A percentile compares a stretch with the other conserved stretches of the same genome.
phyloP scores from a whole-genome alignment of 371 early-diverging fungal species.

The Mucor plumbeus region DNA sequence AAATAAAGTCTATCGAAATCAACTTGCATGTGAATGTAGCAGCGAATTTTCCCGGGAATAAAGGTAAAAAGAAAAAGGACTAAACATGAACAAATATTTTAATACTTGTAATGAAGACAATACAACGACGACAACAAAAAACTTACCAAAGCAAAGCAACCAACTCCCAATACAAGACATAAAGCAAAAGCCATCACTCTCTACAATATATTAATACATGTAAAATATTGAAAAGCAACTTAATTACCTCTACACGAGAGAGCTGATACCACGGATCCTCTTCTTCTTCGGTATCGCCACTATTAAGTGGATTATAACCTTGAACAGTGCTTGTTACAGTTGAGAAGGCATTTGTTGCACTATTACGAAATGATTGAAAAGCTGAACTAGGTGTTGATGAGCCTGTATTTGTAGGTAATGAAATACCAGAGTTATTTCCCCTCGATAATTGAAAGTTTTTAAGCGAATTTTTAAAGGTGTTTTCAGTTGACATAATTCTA shows the following conservation, averaged over 20 bases:
- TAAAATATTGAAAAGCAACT: no score
- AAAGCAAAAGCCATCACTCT: slow-evolving; percentile 56
- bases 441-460: slow-evolving; percentile 45
- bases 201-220: slow-evolving; percentile 19
- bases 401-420: slow-evolving; percentile 33
- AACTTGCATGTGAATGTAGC: slow-evolving; percentile 64
- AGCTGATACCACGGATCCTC: slow-evolving; percentile 59
- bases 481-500: slow-evolving; percentile 37
- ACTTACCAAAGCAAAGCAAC: slow-evolving; percentile 51
- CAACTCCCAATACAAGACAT: slow-evolving; percentile 53
- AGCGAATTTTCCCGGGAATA: slow-evolving; percentile 65
- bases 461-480: slow-evolving; percentile 46
- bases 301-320: slow-evolving; percentile 49
- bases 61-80: slow-evolving; percentile 56
- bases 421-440: slow-evolving; percentile 14
- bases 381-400: slow-evolving; percentile 9
- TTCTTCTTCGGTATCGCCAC: slow-evolving; percentile 43
- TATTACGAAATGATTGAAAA: slow-evolving; percentile 44
- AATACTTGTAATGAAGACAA: background rate
- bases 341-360: slow-evolving; percentile 45
- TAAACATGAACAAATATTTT: slow-evolving; percentile 12
- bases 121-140: background rate
- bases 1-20: background rate
- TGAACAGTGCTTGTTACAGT: slow-evolving; percentile 49
- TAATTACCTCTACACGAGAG: slow-evolving; percentile 50